phyloP scores from a whole-genome alignment of 331 rosid species.

The Dryas integrifolia region DNA sequence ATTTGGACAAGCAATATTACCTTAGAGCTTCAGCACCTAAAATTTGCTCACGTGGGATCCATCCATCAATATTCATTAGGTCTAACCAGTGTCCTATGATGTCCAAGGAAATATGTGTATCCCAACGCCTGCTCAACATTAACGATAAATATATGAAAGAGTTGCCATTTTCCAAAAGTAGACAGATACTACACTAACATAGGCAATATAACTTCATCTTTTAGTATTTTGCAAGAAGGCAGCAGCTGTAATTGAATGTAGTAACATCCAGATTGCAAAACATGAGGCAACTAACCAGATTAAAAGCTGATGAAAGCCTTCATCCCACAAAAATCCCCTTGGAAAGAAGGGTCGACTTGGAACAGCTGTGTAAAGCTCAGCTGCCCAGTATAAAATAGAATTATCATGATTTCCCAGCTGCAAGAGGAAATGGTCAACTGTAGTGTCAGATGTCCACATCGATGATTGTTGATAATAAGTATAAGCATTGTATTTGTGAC shows the following conservation, averaged over 20 bases:
- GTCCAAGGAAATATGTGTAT: slow-evolving; percentile 76
- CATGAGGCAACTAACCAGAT: slow-evolving; percentile 60
- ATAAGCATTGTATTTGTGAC: slow-evolving; percentile 3
- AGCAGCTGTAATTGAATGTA: slow-evolving; percentile 14
- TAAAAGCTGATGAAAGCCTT: slow-evolving; percentile 95
- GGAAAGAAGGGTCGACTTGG: slow-evolving; percentile 96
- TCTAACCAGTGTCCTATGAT: slow-evolving; percentile 96
- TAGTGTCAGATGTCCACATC: slow-evolving; percentile 28
- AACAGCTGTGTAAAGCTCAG: slow-evolving; percentile 94
- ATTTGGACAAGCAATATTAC: slow-evolving; percentile 38
- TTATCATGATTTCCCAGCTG: slow-evolving; percentile 53
- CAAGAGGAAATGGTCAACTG: slow-evolving; percentile 41
- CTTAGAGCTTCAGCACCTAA: slow-evolving; percentile 93
- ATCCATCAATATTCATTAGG: slow-evolving; percentile 91
- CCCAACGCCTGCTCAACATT: slow-evolving; percentile 84
- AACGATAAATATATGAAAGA: neutral
- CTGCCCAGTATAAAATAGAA: slow-evolving; percentile 79
- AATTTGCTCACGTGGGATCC: slow-evolving; percentile 99
- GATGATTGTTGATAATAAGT: slow-evolving; percentile 18
- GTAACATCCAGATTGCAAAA: slow-evolving; percentile 6
- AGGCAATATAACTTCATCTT: neutral
- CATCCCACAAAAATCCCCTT: slow-evolving; percentile 99
- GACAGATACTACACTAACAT: neutral
- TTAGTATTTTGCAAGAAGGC: neutral
- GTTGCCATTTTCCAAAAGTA: neutral